These are phyloP conservation scores for Ceriops tagal DNA, from an alignment of 345 rosid genomes.

Conservation along the genomic window DNA sequence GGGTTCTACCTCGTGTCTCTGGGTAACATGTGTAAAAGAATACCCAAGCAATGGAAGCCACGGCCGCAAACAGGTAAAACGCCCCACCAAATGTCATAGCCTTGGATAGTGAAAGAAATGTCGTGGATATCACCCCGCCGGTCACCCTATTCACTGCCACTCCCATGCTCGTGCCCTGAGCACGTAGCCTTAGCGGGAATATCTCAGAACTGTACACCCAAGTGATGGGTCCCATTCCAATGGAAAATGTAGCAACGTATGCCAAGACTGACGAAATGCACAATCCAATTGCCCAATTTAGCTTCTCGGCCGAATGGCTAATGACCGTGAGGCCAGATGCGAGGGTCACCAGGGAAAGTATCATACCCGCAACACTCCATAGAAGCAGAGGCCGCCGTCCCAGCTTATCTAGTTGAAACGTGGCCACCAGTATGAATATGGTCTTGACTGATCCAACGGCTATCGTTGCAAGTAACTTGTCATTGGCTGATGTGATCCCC, in stretches of 20 bases:
- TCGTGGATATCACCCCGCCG: constrained; percentile 22
- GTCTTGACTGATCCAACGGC: constrained; percentile 19
- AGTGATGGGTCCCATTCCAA: constrained; percentile 29
- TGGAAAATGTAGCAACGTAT: constrained; percentile 18
- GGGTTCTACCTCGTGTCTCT: constrained; percentile 12
- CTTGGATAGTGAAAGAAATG: constrained; percentile 25
- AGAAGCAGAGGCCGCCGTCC: constrained; percentile 21
- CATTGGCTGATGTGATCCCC: constrained; percentile 3
- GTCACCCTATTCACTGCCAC: constrained; percentile 19
- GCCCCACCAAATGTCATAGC: constrained; percentile 24
- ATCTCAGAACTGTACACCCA: constrained; percentile 35
- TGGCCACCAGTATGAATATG: constrained; percentile 16
- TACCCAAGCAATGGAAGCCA: constrained; percentile 11
- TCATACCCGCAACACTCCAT: constrained; percentile 15
- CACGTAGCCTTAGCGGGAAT: constrained; percentile 8
- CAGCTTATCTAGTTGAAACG: constrained; percentile 9
- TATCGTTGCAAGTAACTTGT: constrained; percentile 11
- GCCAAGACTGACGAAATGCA: constrained; percentile 18
- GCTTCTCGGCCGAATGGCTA: constrained; percentile 10
- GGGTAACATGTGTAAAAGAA: constrained; percentile 7
- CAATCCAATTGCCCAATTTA: constrained; percentile 25
- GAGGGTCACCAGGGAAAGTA: constrained; percentile 1
- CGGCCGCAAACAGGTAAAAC: constrained; percentile 22
- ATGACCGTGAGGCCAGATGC: constrained; percentile 11
- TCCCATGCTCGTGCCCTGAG: constrained; percentile 18